Evolutionary conservation across 345 rosid genomes (phyloP), one percentile per base, ranked within the genome.

Genomic region (Jatropha curcas): DNA sequence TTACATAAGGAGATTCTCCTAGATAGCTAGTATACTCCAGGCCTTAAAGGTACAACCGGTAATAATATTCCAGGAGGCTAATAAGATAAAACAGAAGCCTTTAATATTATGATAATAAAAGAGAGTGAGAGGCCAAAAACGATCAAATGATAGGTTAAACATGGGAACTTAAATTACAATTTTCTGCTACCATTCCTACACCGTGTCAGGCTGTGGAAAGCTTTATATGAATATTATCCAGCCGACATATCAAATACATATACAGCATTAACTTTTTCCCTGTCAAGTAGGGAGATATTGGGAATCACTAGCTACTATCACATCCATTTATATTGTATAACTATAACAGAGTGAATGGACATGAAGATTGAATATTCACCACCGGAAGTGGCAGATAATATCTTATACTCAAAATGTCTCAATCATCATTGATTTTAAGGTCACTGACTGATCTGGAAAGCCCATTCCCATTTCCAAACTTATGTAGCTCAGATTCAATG

Each of bases 401-500:
- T 37, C 39, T 53, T 4, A 31, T 33, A 45, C 56, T 39, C 48
- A 27, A 35, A 35, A 65, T n/a, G 45, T 4, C 52, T 75, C 80
- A 78, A 56, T 72, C 80, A 34, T 72, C 85, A 6, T 55, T 58
- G 69, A 82, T 77, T 84, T 79, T 74, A 60, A 78, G 78, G 61
- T 62, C 77, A 77, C 53, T 34, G 11, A 75, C 22, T 24, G 89
- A 75, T 60, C 61, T 65, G 11, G 82, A 59, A 50, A 87, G 60
- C 55, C 83, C 86, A 62, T 67, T 83, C 37, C 84, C 73, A 62
- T 87, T 85, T 76, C 80, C 90, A 25, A 89, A 63, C 86, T 89
- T 90, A 28, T 87, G 92, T 37, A 92, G 71, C 82, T 92, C 90
- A 0, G 93, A 89, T 78, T 90, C 98, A 12, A 94, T 84, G 69